Conservation (phyloP, 805 yeast species). For the Candida orba region DNA sequence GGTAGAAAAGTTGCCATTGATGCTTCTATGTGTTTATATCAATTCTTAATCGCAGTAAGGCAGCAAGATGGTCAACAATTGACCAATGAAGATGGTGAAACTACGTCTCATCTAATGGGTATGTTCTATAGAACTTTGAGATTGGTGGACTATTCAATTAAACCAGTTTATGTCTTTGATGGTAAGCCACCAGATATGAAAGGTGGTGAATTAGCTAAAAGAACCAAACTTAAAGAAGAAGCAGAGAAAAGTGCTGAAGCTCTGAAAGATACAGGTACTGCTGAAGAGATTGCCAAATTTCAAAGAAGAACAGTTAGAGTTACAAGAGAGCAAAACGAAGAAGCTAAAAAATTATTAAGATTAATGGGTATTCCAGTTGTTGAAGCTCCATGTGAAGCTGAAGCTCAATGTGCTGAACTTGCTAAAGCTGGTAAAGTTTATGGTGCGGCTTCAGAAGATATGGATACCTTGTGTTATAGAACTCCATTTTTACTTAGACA, state of each 20-base stretch:
- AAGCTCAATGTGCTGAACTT: constrained; percentile 93
- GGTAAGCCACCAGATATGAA: constrained; percentile 96
- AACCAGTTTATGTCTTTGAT: constrained; percentile 95
- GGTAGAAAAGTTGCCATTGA: constrained; percentile 96
- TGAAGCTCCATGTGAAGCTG: constrained; percentile 97
- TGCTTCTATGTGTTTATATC: constrained; percentile 95
- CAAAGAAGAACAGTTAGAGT: constrained; percentile 89
- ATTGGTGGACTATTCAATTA: constrained; percentile 86
- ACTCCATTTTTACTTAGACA: constrained; percentile 82
- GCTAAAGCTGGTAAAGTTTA: constrained; percentile 87
- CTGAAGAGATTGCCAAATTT: constrained; percentile 64
- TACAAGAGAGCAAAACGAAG: constrained; percentile 85
- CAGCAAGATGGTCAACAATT: constrained; percentile 95
- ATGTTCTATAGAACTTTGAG: constrained; percentile 90
- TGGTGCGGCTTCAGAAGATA: constrained; percentile 98
- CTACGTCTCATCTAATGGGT: constrained; percentile 92
- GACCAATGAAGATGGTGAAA: constrained; percentile 83
- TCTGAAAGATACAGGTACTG: constrained; percentile 72
- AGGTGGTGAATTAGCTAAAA: constrained; percentile 86
- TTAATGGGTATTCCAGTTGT: constrained; percentile 95
- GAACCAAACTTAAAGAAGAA: constrained; percentile 73
- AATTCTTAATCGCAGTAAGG: constrained; percentile 91
- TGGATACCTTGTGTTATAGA: constrained; percentile 93
- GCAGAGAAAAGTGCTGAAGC: constrained; percentile 72
- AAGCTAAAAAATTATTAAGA: constrained; percentile 71